phyloP scores from a whole-genome alignment of 805 yeast species.

The Yarrowia yakushimensis region DNA sequence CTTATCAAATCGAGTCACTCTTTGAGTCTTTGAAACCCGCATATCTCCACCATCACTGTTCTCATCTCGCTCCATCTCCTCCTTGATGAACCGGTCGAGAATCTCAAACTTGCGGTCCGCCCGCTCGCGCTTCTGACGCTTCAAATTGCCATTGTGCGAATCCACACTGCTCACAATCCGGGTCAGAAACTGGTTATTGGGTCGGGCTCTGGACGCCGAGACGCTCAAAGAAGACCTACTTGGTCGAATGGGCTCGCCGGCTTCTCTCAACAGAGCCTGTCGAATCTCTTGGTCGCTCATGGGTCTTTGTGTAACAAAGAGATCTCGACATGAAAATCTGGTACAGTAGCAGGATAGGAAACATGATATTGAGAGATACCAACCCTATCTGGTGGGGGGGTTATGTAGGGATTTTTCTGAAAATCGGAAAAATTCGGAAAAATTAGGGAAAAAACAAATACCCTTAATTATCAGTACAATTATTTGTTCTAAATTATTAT shows the following conservation, averaged over 20 bases:
- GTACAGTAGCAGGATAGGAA: too few relatives aligned
- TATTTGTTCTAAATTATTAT: too few relatives aligned
- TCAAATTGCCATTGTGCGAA: not conserved
- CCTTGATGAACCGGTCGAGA: not conserved
- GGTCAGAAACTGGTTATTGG: not conserved
- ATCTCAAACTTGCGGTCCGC: not conserved
- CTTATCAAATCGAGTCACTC: not conserved
- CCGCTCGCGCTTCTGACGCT: not conserved
- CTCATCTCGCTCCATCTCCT: not conserved
- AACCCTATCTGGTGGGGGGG: not conserved
- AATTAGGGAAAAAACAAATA: not conserved
- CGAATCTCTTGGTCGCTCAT: slow-evolving; percentile 21
- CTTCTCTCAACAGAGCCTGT: slow-evolving; percentile 16
- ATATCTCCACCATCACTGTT: not conserved
- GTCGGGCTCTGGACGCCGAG: not conserved
- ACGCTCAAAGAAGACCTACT: too few relatives aligned
- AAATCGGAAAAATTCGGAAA: not conserved
- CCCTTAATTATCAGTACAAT: too few relatives aligned
- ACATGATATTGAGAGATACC: too few relatives aligned
- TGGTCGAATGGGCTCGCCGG: not conserved
- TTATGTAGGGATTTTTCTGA: not conserved
- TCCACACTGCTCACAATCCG: not conserved
- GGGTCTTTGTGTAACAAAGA: not conserved
- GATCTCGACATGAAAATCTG: not conserved
- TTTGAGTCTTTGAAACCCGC: not conserved